Evolutionary conservation across 495 filamentous ascomycete species (phyloP).

Genomic region (Xylaria grammica): DNA sequence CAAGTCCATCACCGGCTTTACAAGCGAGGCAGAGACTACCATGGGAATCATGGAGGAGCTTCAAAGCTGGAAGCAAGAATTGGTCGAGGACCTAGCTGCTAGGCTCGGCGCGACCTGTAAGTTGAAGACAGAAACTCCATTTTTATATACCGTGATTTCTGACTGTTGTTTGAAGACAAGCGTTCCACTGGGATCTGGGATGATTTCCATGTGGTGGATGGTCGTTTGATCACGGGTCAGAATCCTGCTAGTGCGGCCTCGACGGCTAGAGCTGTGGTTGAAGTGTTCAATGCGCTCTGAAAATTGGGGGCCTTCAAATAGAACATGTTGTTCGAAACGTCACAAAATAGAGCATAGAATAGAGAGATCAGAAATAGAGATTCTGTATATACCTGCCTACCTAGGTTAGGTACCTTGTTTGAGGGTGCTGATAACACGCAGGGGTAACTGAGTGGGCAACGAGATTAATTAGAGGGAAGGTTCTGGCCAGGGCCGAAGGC

Average conservation of each 20-base stretch:
- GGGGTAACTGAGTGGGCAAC: too few species aligned
- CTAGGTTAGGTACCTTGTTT: too few species aligned
- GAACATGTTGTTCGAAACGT: constrained; percentile 21
- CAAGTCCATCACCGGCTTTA: constrained; percentile 51
- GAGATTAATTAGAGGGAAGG: too few species aligned
- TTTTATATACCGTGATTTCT: neutral
- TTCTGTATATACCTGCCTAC: too few species aligned
- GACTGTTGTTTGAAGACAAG: constrained; percentile 37
- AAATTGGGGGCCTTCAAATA: too few species aligned
- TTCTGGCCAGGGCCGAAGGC: too few species aligned
- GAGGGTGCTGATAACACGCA: too few species aligned
- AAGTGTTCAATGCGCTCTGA: constrained; percentile 49
- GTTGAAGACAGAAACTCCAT: constrained; percentile 4
- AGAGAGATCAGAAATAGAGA: too few species aligned
- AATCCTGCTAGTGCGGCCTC: constrained; percentile 42
- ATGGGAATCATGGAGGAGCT: constrained; percentile 45
- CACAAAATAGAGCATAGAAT: too few species aligned
- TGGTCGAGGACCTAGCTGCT: constrained; percentile 42
- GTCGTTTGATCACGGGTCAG: constrained; percentile 37
- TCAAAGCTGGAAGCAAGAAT: constrained; percentile 40
- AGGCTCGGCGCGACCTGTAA: constrained; percentile 31
- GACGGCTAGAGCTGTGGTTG: constrained; percentile 50
- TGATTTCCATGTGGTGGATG: constrained; percentile 50
- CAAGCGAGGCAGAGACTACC: constrained; percentile 46
- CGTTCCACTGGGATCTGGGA: constrained; percentile 50